Conservation (phyloP, 148 eudicot species). For the Pharnaceum exiguum region DNA sequence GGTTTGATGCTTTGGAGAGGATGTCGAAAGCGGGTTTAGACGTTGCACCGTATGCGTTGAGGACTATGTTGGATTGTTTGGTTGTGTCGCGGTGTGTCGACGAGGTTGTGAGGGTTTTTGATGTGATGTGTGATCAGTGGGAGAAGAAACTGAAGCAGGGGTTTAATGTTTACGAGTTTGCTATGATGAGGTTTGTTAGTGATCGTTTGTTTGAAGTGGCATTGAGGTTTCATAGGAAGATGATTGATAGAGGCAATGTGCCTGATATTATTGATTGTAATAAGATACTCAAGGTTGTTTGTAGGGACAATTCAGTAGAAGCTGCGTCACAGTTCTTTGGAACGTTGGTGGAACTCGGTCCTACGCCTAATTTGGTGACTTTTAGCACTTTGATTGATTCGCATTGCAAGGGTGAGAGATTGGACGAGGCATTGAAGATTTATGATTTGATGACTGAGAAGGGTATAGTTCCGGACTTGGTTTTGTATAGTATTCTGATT, state of each 20-base stretch:
- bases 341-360: conserved; percentile 43
- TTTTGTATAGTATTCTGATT: conserved; percentile 51
- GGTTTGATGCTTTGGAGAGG: conserved; percentile 30
- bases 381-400: conserved; percentile 57
- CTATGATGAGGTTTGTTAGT: conserved; percentile 32
- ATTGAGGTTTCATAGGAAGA: conserved; percentile 39
- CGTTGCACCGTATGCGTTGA: conserved; percentile 41
- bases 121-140: conserved; percentile 19
- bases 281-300: conserved; percentile 41
- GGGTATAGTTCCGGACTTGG: conserved; percentile 46
- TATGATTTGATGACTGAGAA: conserved; percentile 33
- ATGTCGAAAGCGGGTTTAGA: conserved; percentile 39
- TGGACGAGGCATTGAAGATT: conserved; percentile 44
- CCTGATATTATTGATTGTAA: conserved; percentile 45
- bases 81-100: conserved; percentile 25
- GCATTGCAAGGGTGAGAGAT: conserved; percentile 35
- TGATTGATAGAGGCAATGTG: conserved; percentile 39
- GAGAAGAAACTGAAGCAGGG: conserved; percentile 16
- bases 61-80: conserved; percentile 37
- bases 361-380: conserved; percentile 54
- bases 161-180: conserved; percentile 41
- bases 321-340: conserved; percentile 33
- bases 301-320: conserved; percentile 27
- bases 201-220: conserved; percentile 39
- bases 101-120: conserved; percentile 28